These are phyloP conservation scores for Nitzschia sp. DNA, from an alignment of 108 stramenopile species.

Conservation along the genomic window DNA sequence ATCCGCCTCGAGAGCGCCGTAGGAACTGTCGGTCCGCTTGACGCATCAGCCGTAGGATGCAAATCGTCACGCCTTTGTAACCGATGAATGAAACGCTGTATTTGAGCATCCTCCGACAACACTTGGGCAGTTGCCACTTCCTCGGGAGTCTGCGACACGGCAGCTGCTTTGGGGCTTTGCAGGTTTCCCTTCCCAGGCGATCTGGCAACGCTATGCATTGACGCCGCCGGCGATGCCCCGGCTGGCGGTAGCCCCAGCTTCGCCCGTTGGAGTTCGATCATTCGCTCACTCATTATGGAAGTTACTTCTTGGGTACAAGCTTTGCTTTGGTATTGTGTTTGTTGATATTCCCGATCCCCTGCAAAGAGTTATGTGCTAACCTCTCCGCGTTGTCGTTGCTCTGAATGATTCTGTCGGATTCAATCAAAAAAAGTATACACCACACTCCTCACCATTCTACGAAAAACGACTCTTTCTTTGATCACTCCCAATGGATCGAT, in stretches of 20 bases:
- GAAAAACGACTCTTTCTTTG: neutral
- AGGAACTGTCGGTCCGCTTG: slow-evolving; percentile 67
- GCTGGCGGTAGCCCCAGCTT: slow-evolving; percentile 40
- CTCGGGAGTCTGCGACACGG: slow-evolving; percentile 29
- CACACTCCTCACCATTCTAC: neutral
- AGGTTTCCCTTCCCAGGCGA: slow-evolving; percentile 17
- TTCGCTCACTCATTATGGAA: slow-evolving; percentile 67
- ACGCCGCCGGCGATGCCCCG: slow-evolving; percentile 2
- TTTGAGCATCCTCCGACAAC: slow-evolving; percentile 42
- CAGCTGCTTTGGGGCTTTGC: neutral
- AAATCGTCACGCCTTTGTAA: slow-evolving; percentile 44
- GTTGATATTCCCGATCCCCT: neutral
- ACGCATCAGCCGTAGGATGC: slow-evolving; percentile 15
- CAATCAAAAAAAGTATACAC: neutral
- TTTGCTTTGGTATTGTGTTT: neutral
- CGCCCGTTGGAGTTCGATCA: slow-evolving; percentile 62
- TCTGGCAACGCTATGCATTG: neutral
- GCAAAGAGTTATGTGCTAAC: neutral
- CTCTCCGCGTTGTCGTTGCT: neutral
- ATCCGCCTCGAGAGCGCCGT: slow-evolving; percentile 72
- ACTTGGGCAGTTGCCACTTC: slow-evolving; percentile 36
- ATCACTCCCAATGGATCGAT: too few species aligned
- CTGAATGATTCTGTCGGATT: neutral
- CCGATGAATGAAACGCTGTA: slow-evolving; percentile 45
- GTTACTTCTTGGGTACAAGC: neutral